Conservation (phyloP, 805 yeast species). For the Starmera quercuum region DNA sequence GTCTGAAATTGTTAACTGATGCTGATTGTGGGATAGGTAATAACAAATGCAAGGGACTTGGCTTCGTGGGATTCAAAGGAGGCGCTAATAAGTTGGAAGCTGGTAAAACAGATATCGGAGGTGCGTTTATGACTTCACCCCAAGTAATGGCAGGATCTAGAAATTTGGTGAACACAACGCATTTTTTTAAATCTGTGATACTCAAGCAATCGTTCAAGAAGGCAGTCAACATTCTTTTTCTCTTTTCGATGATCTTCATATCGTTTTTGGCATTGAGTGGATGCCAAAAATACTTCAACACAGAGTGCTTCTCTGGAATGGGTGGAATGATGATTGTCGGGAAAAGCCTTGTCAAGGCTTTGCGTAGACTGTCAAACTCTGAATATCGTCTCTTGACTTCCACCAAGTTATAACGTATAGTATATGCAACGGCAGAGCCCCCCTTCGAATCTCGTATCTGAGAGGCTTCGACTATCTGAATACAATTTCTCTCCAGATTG, state of each 20-base stretch:
- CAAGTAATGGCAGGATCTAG: slow-evolving; percentile 81
- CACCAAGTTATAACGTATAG: slow-evolving; percentile 49
- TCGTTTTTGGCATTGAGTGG: slow-evolving; percentile 37
- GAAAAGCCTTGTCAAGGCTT: slow-evolving; percentile 58
- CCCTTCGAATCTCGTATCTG: slow-evolving; percentile 56
- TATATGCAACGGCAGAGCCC: slow-evolving; percentile 64
- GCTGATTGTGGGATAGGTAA: slow-evolving; percentile 53
- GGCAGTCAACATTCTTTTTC: slow-evolving; percentile 67
- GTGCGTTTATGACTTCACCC: slow-evolving; percentile 60
- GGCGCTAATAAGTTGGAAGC: slow-evolving; percentile 48
- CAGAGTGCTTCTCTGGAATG: slow-evolving; percentile 80
- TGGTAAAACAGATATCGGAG: slow-evolving; percentile 49
- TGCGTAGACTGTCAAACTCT: slow-evolving; percentile 81
- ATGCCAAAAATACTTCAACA: slow-evolving; percentile 36
- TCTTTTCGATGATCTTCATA: slow-evolving; percentile 46
- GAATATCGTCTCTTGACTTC: slow-evolving; percentile 77
- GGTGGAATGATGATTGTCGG: slow-evolving; percentile 87
- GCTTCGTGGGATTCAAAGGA: slow-evolving; percentile 50
- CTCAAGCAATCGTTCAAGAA: slow-evolving; percentile 72
- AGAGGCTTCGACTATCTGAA: slow-evolving; percentile 57
- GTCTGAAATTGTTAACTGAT: slow-evolving; percentile 18
- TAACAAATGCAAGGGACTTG: slow-evolving; percentile 51
- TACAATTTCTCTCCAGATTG: too few species aligned
- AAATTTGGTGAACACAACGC: slow-evolving; percentile 65
- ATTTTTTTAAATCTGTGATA: slow-evolving; percentile 46